Base-by-base conservation (phyloP, 768 basidiomycete genomes). In the Lactifluus hygrophoroides region DNA sequence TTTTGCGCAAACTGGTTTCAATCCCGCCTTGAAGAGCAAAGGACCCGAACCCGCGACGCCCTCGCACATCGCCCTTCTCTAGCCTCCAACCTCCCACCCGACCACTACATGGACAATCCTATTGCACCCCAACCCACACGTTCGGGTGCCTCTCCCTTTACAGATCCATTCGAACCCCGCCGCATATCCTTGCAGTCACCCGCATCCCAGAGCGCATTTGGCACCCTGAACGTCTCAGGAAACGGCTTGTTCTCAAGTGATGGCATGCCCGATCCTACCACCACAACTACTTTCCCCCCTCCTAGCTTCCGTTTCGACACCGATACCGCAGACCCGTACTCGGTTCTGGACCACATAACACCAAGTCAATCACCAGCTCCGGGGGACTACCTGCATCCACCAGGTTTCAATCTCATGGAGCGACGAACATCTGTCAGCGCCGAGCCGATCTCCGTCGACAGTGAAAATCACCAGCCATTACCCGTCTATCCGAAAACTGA, bases 1-100 rank as follows among this genome's bases (percentile, higher is more conserved):
- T 93, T 88, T 72, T 90, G 88, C 67, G 85, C 94, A 47, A 92
- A 85, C 67, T 98, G 94, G 94, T 97, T 98, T 73, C 89, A 94
- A 69, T 79, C 80, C 61, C 82, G 90, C 55, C 77, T 94, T 50
- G 88, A 92, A 63, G 88, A 92, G 68, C 92, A 94, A 68, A 80
- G 92, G 56, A 78, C 81, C 44, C 80, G 86, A 62, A 82, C 80
- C 23, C 79, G 90, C 63, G 83, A 89, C 74, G 70, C 79, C 34
- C 77, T 87, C 27, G 70, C 80, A 2, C 80, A 77, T 50, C 80
- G 80, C 40, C 71, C 74, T 55, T 77, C 82, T 9, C 70, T 78
- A 23, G 74, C 76, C 32, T 71, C 76, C 40, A 78, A 80, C 51
- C 71, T 85, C 52, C 82, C 85, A 30, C 65, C 72, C 7, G 81